Evolutionary conservation across 139 green algal species (phyloP), one percentile per base, ranked within the genome.

Genomic region (Auxenochlorella pyrenoidosa): DNA sequence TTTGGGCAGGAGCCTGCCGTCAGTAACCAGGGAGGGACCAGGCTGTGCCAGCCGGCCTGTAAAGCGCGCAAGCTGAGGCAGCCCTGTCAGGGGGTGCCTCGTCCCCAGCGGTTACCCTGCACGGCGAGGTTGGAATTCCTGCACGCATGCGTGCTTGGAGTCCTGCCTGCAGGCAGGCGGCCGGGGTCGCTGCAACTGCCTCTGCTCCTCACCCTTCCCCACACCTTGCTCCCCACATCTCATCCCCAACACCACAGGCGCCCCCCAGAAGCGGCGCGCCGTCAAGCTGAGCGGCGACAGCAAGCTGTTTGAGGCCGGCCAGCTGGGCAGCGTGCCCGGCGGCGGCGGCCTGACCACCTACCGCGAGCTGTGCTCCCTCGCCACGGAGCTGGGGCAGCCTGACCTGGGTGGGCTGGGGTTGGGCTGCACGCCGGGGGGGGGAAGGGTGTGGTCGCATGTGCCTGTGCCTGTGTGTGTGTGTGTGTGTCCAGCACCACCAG

Each of bases 271-370:
- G 79, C 68, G 86, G 22, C 86, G 90, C 19, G 90, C 90, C 22
- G 92, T 94, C 5, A 96, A 95, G 90, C 81, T 97, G n/a, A 92
- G 87, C 26, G 91, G 85, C 0, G 94, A 97, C 77, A 96, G 87
- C 28, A 82, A 93, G 86, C 88, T 97, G 41, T 97, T 97, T 90
- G 91, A 94, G 90, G 90, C 94, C 71, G 95, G 92, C 6, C 70
- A 88, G 34, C 88, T 95, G 81, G 89, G 90, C 10, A 59, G 88
- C 10, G 90, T 88, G 0, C 86, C 89, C 32, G 66, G 82, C 19
- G 66, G 66, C 65, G 82, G 82, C 66, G 6, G 65, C 32, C 66
- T 86, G 43, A 70, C 65, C 32, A 86, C 82, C 4, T 86, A 86
- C 66, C 79, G 79, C 44, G 79, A 85, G 59, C 79, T 85, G 10